A percentile compares a stretch with the other conserved stretches of the same genome.
Conservation (phyloP, 2,329 filamentous ascomycete genomes). For the Fusarium mexicanum region DNA sequence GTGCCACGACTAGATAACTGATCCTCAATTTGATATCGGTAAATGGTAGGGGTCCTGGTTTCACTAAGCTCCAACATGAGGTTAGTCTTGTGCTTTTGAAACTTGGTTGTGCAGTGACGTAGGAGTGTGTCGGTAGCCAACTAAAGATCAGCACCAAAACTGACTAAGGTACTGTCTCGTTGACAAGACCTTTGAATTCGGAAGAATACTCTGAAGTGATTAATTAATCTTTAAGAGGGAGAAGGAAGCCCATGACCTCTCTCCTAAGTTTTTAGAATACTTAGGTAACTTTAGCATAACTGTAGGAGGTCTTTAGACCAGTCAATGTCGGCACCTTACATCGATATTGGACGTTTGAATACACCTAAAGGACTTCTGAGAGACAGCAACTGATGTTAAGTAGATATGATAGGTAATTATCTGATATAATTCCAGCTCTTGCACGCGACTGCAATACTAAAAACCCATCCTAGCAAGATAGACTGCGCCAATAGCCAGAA, state of each 20-base stretch:
- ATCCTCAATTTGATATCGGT: not conserved
- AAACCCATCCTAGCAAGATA: not conserved
- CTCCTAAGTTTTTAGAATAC: not conserved
- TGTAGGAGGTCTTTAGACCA: not conserved
- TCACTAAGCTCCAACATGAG: not conserved
- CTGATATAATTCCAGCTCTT: rapidly evolving
- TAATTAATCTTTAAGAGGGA: rapidly evolving
- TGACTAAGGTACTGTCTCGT: rapidly evolving
- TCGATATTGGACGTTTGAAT: not conserved
- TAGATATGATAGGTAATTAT: rapidly evolving
- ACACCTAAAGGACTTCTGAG: rapidly evolving
- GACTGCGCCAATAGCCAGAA: not conserved
- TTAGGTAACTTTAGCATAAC: not conserved
- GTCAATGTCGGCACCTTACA: not conserved
- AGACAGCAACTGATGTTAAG: rapidly evolving
- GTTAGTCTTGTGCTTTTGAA: not conserved
- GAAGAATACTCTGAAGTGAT: rapidly evolving
- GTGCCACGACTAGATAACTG: not conserved
- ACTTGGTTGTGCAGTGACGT: not conserved
- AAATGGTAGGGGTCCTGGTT: not conserved
- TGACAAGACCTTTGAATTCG: not conserved
- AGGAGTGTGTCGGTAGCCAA: not conserved
- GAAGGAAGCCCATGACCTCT: not conserved
- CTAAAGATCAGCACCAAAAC: rapidly evolving
- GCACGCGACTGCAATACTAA: rapidly evolving